Percentiles rank a stretch among this genome's conserved stretches.
Evolutionary conservation across 2,329 filamentous ascomycete genomes (phyloP).

Genomic region (Colletotrichum endophyticum): DNA sequence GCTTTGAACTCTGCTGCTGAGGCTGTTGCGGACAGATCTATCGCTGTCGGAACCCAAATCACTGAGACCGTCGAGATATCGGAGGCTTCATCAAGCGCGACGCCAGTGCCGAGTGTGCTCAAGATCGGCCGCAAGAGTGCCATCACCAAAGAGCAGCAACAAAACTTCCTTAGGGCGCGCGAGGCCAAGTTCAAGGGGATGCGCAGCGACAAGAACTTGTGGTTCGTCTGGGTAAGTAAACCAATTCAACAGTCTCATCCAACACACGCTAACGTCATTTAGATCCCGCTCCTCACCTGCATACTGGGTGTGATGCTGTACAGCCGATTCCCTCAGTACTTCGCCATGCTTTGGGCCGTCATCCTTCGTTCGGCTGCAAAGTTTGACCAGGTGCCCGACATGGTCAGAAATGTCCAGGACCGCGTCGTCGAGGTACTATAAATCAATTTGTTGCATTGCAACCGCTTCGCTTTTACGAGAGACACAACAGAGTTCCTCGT

Average conservation of each 20-base stretch:
- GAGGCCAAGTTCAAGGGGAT: constrained; percentile 68
- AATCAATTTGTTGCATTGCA: not conserved
- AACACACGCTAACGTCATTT: constrained; percentile 23
- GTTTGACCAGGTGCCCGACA: constrained; percentile 10
- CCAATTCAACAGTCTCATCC: not conserved
- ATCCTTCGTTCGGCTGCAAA: constrained; percentile 15
- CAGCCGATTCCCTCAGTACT: constrained; percentile 55
- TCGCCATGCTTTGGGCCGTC: constrained; percentile 24
- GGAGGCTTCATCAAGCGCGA: constrained; percentile 25
- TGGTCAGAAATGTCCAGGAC: constrained; percentile 17
- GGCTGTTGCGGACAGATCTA: constrained; percentile 57
- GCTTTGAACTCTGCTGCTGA: constrained; percentile 63
- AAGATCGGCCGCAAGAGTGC: constrained; percentile 67
- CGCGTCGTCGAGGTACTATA: constrained; percentile 30
- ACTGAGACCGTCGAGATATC: constrained; percentile 44
- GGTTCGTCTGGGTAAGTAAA: constrained; percentile 70
- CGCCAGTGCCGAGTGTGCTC: constrained; percentile 43
- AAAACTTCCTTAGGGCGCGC: constrained; percentile 64
- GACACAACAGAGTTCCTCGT: not conserved
- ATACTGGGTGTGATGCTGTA: constrained; percentile 56
- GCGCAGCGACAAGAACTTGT: constrained; percentile 68
- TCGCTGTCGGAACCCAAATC: constrained; percentile 51
- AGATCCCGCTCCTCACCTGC: constrained; percentile 56
- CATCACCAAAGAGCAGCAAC: constrained; percentile 70
- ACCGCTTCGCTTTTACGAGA: not conserved